Evolutionary conservation across 495 filamentous ascomycete genomes (phyloP).

Genomic region (Clohesyomyces aquaticus): DNA sequence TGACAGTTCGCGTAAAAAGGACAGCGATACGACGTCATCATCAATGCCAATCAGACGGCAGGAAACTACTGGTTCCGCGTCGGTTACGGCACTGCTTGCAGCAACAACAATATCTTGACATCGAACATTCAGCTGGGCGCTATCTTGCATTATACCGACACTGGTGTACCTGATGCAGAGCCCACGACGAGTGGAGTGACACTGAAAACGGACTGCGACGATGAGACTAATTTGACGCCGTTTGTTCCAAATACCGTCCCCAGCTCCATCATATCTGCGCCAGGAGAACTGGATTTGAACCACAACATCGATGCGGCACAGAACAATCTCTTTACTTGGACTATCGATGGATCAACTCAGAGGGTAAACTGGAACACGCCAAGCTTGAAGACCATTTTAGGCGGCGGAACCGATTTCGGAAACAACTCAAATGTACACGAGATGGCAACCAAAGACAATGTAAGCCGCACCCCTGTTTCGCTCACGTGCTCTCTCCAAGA

Average conservation of each 20-base stretch:
- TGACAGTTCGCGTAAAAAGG: slow-evolving; percentile 21
- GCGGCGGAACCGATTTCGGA: slow-evolving; percentile 38
- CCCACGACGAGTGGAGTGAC: slow-evolving; percentile 32
- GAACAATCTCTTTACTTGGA: slow-evolving; percentile 45
- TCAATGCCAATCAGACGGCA: slow-evolving; percentile 45
- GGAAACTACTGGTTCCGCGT: slow-evolving; percentile 50
- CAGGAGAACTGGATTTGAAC: slow-evolving; percentile 40
- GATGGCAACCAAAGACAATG: slow-evolving; percentile 33
- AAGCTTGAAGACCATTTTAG: slow-evolving; percentile 41
- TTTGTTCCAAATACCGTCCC: slow-evolving; percentile 43
- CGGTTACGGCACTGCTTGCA: slow-evolving; percentile 34
- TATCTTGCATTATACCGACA: slow-evolving; percentile 34
- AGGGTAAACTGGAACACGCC: slow-evolving; percentile 45
- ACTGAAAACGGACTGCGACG: slow-evolving; percentile 27
- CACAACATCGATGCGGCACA: slow-evolving; percentile 27
- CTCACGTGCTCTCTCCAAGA: too few relatives aligned
- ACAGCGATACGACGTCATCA: slow-evolving; percentile 50
- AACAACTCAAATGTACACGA: slow-evolving; percentile 44
- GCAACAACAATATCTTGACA: slow-evolving; percentile 26
- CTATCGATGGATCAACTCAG: slow-evolving; percentile 44
- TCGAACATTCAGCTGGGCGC: slow-evolving; percentile 27
- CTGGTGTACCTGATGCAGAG: slow-evolving; percentile 8
- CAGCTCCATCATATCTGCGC: slow-evolving; percentile 22
- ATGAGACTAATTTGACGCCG: slow-evolving; percentile 32
- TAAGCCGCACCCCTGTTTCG: slow-evolving; percentile 10